phyloP scores from a whole-genome alignment of 257 asterid genomes.

The Misopates orontium region DNA sequence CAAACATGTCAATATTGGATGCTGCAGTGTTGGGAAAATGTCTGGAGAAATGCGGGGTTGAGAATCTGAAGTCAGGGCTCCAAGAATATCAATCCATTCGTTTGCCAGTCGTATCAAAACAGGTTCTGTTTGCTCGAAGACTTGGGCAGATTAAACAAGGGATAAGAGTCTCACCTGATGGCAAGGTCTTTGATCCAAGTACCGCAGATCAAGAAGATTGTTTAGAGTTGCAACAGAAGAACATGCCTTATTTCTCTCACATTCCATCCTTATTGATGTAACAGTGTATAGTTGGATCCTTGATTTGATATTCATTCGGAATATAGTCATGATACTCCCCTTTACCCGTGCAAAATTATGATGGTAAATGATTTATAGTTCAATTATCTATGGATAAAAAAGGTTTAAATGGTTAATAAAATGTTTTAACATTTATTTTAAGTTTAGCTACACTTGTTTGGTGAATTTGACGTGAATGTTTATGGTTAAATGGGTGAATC shows the following conservation, averaged over 20 bases:
- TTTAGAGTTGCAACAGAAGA: conserved; percentile 66
- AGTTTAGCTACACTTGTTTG: too few species aligned
- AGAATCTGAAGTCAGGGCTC: conserved; percentile 52
- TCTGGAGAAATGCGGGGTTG: conserved; percentile 61
- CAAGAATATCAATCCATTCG: conserved; percentile 67
- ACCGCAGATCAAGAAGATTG: conserved; percentile 52
- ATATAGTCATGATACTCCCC: too few species aligned
- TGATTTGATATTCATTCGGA: too few species aligned
- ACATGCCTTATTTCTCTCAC: conserved; percentile 62
- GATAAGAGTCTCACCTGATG: conserved; percentile 30
- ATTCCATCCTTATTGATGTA: conserved; percentile 46
- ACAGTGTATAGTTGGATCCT: too few species aligned
- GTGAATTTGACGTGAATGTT: too few species aligned
- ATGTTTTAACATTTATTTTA: too few species aligned
- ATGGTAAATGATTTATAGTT: too few species aligned
- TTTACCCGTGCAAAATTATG: too few species aligned
- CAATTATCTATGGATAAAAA: too few species aligned
- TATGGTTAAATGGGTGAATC: too few species aligned
- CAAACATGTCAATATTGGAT: conserved; percentile 90
- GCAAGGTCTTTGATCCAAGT: conserved; percentile 45
- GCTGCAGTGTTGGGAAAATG: conserved; percentile 80
- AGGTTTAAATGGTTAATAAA: too few species aligned
- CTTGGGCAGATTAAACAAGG: conserved; percentile 82
- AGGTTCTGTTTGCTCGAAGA: conserved; percentile 65
- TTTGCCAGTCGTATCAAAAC: conserved; percentile 56